A percentile compares a stretch with the other conserved stretches of the same genome.
Evolutionary conservation across 2,329 filamentous ascomycete genomes (phyloP).

Genomic region (Fragosphaeria purpurea): DNA sequence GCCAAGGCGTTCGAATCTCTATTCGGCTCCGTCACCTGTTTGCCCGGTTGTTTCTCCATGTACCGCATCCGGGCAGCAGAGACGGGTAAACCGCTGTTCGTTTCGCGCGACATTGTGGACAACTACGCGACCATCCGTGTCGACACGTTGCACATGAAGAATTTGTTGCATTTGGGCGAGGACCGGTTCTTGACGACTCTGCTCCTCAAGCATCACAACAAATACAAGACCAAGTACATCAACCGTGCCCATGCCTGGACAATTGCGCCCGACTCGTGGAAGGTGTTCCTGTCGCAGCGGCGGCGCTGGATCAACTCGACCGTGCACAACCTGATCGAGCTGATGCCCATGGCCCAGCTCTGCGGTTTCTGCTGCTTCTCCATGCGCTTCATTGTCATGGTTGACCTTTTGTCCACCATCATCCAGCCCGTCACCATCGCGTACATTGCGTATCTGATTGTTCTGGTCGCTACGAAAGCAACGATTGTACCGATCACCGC

Average conservation of each 20-base stretch:
- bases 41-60: constrained; percentile 99
- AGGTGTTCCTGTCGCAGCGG: constrained; percentile 92
- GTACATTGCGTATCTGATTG: constrained; percentile 85
- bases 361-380: constrained; percentile 99
- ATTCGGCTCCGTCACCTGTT: constrained; percentile 93
- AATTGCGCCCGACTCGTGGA: constrained; percentile 88
- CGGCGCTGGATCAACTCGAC: constrained; percentile 99
- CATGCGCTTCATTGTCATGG: constrained; percentile 95
- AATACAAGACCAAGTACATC: constrained; percentile 98
- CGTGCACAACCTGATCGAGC: constrained; percentile 92
- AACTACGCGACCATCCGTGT: constrained; percentile 87
- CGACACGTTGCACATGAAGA: constrained; percentile 98
- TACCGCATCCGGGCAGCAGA: constrained; percentile 93
- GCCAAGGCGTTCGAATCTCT: constrained; percentile 96
- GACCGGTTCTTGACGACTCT: constrained; percentile 95
- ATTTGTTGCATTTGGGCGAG: constrained; percentile 89
- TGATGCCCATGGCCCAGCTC: constrained; percentile 85
- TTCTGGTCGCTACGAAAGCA: constrained; percentile 52
- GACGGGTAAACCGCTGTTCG: constrained; percentile 89
- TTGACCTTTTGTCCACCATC: constrained; percentile 85
- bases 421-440: constrained; percentile 85
- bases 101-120: constrained; percentile 84
- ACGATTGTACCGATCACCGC: constrained; percentile 69
- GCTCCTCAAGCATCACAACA: constrained; percentile 80
- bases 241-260: constrained; percentile 91